Evolutionary conservation across 202 grass and related monocot species (phyloP).

Genomic region (Setaria italica): DNA sequence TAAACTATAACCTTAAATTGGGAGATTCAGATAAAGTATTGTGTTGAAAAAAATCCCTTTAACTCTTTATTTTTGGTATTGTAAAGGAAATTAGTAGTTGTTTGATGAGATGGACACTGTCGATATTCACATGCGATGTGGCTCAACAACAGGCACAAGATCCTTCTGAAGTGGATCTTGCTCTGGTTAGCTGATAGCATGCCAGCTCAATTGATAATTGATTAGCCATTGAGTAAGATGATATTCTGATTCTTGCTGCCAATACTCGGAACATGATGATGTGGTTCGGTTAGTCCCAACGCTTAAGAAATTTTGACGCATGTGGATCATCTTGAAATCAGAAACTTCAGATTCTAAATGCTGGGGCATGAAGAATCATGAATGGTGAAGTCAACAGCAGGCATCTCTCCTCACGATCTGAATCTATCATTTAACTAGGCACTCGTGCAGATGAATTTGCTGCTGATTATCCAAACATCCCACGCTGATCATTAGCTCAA

Average conservation of each 20-base stretch:
- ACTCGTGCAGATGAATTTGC: not conserved
- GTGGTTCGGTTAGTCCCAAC: not conserved
- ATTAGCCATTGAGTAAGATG: too few relatives aligned
- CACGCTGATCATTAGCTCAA: not conserved
- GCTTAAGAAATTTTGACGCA: not conserved
- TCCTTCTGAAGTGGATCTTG: constrained; percentile 31
- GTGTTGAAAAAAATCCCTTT: not conserved
- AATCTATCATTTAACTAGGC: not conserved
- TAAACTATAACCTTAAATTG: not conserved
- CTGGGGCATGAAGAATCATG: constrained; percentile 5
- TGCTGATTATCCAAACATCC: not conserved
- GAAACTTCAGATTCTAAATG: not conserved
- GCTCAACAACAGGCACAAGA: constrained; percentile 20
- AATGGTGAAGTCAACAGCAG: constrained; percentile 1
- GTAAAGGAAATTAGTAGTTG: not conserved
- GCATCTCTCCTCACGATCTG: not conserved
- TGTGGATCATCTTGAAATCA: not conserved
- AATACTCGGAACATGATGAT: too few relatives aligned
- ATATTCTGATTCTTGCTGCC: not conserved
- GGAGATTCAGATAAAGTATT: not conserved
- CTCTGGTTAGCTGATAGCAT: not conserved
- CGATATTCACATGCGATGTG: not conserved
- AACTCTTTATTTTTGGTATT: constrained; percentile 3
- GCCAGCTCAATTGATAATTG: not conserved
- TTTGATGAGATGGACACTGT: too few relatives aligned